Evolutionary conservation across 257 asterid species (phyloP).

Genomic region (Verbascum thapsus): DNA sequence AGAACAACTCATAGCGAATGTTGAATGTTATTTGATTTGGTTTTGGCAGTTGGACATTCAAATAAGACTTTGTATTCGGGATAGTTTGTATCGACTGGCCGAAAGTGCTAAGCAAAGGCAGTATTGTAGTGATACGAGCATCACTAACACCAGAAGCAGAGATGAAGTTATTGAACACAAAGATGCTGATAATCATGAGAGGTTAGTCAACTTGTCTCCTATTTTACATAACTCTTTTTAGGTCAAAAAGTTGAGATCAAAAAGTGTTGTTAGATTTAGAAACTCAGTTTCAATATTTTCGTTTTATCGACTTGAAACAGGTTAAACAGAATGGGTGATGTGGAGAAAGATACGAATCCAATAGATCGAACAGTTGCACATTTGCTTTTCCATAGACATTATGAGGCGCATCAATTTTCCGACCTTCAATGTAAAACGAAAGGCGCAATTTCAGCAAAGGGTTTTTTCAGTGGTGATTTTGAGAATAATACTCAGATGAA

Average conservation of each 20-base stretch:
- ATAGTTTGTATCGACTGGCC: slow-evolving; percentile 87
- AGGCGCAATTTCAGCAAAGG: slow-evolving; percentile 30
- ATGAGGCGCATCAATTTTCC: slow-evolving; percentile 40
- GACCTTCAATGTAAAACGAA: slow-evolving; percentile 38
- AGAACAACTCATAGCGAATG: not conserved
- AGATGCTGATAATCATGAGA: slow-evolving; percentile 49
- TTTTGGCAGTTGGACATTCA: slow-evolving; percentile 69
- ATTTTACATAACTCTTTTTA: not conserved
- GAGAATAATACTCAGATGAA: slow-evolving; percentile 34
- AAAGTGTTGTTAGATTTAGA: not conserved
- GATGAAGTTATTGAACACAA: slow-evolving; percentile 44
- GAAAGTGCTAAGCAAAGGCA: slow-evolving; percentile 75
- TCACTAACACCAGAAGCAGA: slow-evolving; percentile 45
- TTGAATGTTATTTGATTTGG: not conserved
- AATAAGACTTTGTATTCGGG: slow-evolving; percentile 71
- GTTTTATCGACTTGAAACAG: slow-evolving; percentile 36
- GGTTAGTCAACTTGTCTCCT: slow-evolving; percentile 48
- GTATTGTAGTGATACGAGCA: slow-evolving; percentile 50
- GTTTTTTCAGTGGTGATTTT: slow-evolving; percentile 28
- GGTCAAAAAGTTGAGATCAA: not conserved
- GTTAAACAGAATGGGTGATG: slow-evolving; percentile 41
- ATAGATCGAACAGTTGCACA: slow-evolving; percentile 68
- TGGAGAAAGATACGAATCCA: slow-evolving; percentile 61
- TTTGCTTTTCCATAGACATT: slow-evolving; percentile 58
- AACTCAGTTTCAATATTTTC: not conserved